phyloP scores from a whole-genome alignment of 768 basidiomycete species.

The Holtermannia corniformis region DNA sequence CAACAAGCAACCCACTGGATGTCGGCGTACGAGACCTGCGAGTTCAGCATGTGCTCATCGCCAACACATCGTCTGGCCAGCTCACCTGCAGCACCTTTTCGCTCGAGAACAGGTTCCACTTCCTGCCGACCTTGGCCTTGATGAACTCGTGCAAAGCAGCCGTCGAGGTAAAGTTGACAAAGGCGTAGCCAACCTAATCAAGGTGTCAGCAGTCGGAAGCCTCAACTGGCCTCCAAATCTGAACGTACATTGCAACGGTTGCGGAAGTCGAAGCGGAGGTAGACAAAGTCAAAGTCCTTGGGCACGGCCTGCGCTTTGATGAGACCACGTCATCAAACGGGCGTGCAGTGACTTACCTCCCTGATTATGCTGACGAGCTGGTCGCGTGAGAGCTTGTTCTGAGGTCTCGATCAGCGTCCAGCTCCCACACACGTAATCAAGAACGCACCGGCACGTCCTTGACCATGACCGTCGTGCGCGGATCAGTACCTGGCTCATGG shows the following conservation, averaged over 20 bases:
- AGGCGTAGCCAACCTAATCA: constrained; percentile 37
- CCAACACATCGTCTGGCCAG: neutral
- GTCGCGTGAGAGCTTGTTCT: constrained; percentile 38
- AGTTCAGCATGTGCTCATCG: neutral
- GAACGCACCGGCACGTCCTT: constrained; percentile 38
- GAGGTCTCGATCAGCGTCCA: neutral
- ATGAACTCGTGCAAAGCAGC: constrained; percentile 28
- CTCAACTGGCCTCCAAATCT: neutral
- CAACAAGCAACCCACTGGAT: constrained; percentile 36
- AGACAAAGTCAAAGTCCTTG: constrained; percentile 37
- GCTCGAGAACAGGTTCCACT: constrained; percentile 38
- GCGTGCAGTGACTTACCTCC: constrained; percentile 19
- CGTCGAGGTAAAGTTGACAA: constrained; percentile 36
- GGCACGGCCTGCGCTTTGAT: constrained; percentile 30
- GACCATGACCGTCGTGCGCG: constrained; percentile 38
- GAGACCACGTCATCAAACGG: neutral
- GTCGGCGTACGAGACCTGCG: constrained; percentile 36
- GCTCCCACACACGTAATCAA: neutral
- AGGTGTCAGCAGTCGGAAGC: neutral
- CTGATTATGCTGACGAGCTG: constrained; percentile 34
- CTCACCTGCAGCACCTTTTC: constrained; percentile 40
- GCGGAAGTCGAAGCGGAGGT: constrained; percentile 39
- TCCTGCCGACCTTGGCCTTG: constrained; percentile 29
- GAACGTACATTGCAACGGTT: constrained; percentile 35
- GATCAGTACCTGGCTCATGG: constrained; percentile 26